Conservation (phyloP, 1,284 basidiomycete genomes). For the Coniophora puteana region DNA sequence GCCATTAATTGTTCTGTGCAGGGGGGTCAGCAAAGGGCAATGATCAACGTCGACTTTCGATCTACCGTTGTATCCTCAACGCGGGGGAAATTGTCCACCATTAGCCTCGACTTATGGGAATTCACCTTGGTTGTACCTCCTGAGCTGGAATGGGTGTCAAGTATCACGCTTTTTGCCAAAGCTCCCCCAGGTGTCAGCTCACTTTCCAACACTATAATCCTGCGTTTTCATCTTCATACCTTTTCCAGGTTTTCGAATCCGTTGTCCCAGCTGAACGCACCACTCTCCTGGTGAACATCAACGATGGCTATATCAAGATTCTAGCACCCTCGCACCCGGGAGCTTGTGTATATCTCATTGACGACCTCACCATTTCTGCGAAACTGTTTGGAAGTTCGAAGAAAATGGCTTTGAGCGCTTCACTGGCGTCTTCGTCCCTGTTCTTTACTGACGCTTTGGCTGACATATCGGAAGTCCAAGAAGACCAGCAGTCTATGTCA, state of each 20-base stretch:
- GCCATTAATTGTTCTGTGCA: slow-evolving; percentile 35
- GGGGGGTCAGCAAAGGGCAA: no score
- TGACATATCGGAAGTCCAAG: slow-evolving; percentile 25
- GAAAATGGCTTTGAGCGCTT: slow-evolving; percentile 50
- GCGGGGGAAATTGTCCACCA: slow-evolving; percentile 73
- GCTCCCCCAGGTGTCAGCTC: slow-evolving; percentile 80
- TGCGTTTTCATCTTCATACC: slow-evolving; percentile 2
- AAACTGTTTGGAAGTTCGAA: slow-evolving; percentile 67
- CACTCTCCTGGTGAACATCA: slow-evolving; percentile 58
- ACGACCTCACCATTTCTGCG: slow-evolving; percentile 62
- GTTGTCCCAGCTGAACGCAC: slow-evolving; percentile 92
- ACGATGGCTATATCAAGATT: slow-evolving; percentile 66
- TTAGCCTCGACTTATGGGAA: slow-evolving; percentile 64
- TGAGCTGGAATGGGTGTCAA: slow-evolving; percentile 62
- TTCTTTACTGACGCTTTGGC: slow-evolving; percentile 64
- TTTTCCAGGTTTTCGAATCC: slow-evolving; percentile 79
- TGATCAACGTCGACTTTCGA: slow-evolving; percentile 66
- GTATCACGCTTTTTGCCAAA: slow-evolving; percentile 69
- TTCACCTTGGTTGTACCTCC: slow-evolving; percentile 65
- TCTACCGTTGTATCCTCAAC: slow-evolving; percentile 65
- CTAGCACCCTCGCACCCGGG: slow-evolving; percentile 62
- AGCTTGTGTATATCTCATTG: slow-evolving; percentile 63
- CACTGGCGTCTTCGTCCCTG: slow-evolving; percentile 44
- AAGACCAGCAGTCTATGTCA: slow-evolving; percentile 6
- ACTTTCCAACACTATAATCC: no score